Conservation (phyloP, 106 monocot species). For the Gastrodia elata region DNA sequence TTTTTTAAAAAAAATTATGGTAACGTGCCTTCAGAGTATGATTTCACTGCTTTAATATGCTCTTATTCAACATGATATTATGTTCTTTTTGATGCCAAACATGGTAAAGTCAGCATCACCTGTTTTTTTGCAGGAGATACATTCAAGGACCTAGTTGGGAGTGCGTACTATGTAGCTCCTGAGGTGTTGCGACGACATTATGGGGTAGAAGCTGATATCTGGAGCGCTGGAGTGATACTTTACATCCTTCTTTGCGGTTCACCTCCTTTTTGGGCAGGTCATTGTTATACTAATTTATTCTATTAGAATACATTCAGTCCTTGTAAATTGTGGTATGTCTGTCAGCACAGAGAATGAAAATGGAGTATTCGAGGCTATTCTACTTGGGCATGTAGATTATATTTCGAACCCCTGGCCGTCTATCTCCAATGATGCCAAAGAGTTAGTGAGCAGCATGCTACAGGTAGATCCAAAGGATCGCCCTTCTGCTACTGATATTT, state of each 20-base stretch:
- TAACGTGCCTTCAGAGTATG: not conserved
- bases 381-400: conserved; percentile 54
- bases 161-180: conserved; percentile 93
- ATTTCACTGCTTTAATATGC: not conserved
- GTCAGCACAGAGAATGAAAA: conserved; percentile 50
- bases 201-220: conserved; percentile 80
- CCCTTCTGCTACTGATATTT: conserved; percentile 45
- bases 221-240: conserved; percentile 96
- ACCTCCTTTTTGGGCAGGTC: conserved; percentile 96
- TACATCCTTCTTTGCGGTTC: conserved; percentile 93
- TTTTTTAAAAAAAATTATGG: not conserved
- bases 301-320: not conserved
- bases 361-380: conserved; percentile 60
- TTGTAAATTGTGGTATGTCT: conserved; percentile 6
- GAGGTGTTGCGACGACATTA: conserved; percentile 62
- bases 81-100: not conserved
- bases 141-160: conserved; percentile 80
- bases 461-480: conserved; percentile 49
- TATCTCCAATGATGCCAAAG: conserved; percentile 67
- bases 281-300: not conserved
- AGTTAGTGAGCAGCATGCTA: conserved; percentile 59
- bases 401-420: conserved; percentile 72
- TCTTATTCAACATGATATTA: not conserved
- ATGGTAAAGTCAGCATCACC: not conserved
- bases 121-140: conserved; percentile 41